A percentile compares a stretch with the other conserved stretches of the same genome.
phyloP scores from a whole-genome alignment of 768 basidiomycete genomes.

The Xanthoconium purpureum region DNA sequence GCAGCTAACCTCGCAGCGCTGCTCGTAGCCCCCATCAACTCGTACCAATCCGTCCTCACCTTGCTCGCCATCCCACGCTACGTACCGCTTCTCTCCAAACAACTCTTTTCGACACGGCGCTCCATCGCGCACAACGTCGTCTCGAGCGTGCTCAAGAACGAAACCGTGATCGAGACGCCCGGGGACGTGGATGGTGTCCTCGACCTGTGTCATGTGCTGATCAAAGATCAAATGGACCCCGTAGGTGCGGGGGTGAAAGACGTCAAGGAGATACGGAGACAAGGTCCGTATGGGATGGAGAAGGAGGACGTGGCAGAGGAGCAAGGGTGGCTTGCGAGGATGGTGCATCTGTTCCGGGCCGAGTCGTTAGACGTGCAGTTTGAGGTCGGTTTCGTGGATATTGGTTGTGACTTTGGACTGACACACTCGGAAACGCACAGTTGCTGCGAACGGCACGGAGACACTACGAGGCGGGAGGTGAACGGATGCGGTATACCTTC shows the following conservation, averaged over 20 bases:
- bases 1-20: slow-evolving; percentile 87
- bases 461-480: slow-evolving; percentile 89
- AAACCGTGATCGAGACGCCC: slow-evolving; percentile 88
- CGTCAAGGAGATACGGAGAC: slow-evolving; percentile 48
- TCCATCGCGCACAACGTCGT: slow-evolving; percentile 94
- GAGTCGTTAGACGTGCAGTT: slow-evolving; percentile 88
- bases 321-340: slow-evolving; percentile 97
- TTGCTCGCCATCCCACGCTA: slow-evolving; percentile 95
- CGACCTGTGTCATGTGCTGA: slow-evolving; percentile 88
- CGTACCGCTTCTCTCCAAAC: slow-evolving; percentile 73
- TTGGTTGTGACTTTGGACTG: not conserved
- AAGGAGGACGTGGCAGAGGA: slow-evolving; percentile 94
- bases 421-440: slow-evolving; percentile 36
- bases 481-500: slow-evolving; percentile 95
- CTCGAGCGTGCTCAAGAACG: slow-evolving; percentile 93
- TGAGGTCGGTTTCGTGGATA: slow-evolving; percentile 51
- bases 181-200: slow-evolving; percentile 95
- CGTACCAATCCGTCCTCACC: slow-evolving; percentile 93
- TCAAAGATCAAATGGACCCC: slow-evolving; percentile 77
- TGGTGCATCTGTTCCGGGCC: slow-evolving; percentile 93
- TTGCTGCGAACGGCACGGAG: slow-evolving; percentile 87
- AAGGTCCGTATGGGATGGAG: slow-evolving; percentile 62
- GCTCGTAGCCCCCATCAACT: slow-evolving; percentile 91
- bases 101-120: slow-evolving; percentile 86
- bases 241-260: slow-evolving; percentile 28